These are phyloP conservation scores for Celoporthe dispersa DNA, from an alignment of 2,329 filamentous ascomycete species.

Conservation along the genomic window DNA sequence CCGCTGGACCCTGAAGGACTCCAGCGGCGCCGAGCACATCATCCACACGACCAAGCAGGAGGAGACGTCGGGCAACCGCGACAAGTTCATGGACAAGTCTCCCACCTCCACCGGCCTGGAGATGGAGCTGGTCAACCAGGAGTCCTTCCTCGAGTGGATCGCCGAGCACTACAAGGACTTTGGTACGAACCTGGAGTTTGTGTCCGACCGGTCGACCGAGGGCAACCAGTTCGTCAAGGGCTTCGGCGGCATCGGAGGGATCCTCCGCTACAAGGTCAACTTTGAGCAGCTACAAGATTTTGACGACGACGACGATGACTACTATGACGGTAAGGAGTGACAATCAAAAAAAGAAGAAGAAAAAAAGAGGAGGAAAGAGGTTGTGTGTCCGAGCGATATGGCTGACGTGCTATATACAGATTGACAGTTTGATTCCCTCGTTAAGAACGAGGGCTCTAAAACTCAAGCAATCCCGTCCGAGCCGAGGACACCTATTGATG, in stretches of 20 bases:
- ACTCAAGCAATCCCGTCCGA: constrained; percentile 61
- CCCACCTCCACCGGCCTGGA: constrained; percentile 74
- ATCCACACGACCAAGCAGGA: constrained; percentile 88
- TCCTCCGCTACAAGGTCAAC: constrained; percentile 99
- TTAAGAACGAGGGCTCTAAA: constrained; percentile 77
- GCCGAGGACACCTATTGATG: constrained; percentile 36
- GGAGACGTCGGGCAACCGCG: constrained; percentile 70
- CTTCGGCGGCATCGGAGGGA: constrained; percentile 96
- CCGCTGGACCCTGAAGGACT: constrained; percentile 86
- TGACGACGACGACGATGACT: constrained; percentile 91
- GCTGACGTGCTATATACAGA: constrained; percentile 49
- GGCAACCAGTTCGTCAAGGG: constrained; percentile 99
- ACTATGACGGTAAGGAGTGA: constrained; percentile 68
- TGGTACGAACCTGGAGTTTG: constrained; percentile 92
- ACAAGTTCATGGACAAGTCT: constrained; percentile 91
- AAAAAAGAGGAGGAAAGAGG: too few species aligned
- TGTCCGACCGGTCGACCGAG: constrained; percentile 95
- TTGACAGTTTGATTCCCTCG: constrained; percentile 92
- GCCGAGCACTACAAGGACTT: constrained; percentile 99
- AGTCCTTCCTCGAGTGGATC: constrained; percentile 98
- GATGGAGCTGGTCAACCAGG: constrained; percentile 89
- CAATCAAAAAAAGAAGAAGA: background rate
- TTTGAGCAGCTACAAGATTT: constrained; percentile 97
- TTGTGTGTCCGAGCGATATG: background rate
- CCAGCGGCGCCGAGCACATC: constrained; percentile 71